Evolutionary conservation across 345 rosid species (phyloP).

Genomic region (Pistacia vera): DNA sequence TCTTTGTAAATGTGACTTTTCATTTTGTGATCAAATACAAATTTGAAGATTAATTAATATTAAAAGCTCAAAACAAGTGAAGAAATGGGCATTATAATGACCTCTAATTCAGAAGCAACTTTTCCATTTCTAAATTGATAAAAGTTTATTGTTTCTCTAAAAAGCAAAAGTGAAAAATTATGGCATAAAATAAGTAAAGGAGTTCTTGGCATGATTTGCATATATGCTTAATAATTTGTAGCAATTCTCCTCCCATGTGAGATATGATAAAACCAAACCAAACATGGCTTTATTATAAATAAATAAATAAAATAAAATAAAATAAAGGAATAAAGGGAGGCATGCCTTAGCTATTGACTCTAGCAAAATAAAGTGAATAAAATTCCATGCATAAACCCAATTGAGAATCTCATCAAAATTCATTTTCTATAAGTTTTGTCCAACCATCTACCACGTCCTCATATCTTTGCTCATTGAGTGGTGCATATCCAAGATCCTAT

Average conservation of each 20-base stretch:
- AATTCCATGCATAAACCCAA: not conserved
- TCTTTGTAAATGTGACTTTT: no score
- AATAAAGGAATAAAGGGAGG: not conserved
- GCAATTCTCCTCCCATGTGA: not conserved
- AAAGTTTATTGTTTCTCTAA: no score
- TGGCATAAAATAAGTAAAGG: no score
- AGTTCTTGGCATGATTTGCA: no score
- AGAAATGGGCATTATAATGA: not conserved
- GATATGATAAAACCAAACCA: not conserved
- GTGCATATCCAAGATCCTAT: not conserved
- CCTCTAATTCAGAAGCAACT: no score
- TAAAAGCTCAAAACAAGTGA: no score
- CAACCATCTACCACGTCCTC: not conserved
- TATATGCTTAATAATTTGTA: no score
- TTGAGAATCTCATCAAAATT: constrained; percentile 9
- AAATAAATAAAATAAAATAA: no score
- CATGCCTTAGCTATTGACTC: not conserved
- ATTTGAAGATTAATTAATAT: no score
- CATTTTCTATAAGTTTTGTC: not conserved
- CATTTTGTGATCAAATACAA: no score
- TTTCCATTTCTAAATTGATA: no score
- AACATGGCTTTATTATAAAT: not conserved
- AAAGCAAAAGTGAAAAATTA: no score
- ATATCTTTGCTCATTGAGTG: constrained; percentile 14
- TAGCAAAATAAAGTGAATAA: not conserved